Percentiles rank a stretch among this genome's conserved stretches.
Evolutionary conservation across 768 basidiomycete genomes (phyloP).

Genomic region (Naganishia vishniacii): DNA sequence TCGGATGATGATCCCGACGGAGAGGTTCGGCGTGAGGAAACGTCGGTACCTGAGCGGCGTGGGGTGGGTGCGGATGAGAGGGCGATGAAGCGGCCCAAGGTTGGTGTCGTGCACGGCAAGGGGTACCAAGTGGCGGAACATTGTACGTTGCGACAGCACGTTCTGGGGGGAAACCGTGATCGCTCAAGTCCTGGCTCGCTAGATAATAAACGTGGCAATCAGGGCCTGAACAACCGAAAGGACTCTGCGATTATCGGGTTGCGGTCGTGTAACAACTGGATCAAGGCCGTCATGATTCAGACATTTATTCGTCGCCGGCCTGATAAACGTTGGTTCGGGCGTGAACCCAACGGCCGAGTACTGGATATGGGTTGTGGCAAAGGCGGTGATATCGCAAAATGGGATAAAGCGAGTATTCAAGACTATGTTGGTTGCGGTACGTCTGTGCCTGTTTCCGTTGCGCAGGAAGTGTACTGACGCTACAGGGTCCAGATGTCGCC

Average conservation of each 20-base stretch:
- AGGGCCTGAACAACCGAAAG: constrained; percentile 73
- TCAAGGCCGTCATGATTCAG: constrained; percentile 92
- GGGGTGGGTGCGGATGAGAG: neutral
- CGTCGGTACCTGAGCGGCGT: too few species aligned
- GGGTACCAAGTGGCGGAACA: constrained; percentile 19
- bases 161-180: neutral
- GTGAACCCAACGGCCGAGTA: constrained; percentile 60
- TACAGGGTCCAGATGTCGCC: constrained; percentile 66
- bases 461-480: neutral
- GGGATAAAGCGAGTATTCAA: constrained; percentile 75
- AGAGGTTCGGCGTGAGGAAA: too few species aligned
- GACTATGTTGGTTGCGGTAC: constrained; percentile 77
- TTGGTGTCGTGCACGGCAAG: neutral
- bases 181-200: too few species aligned
- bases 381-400: constrained; percentile 93
- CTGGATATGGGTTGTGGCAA: constrained; percentile 99
- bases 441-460: constrained; percentile 33
- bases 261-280: constrained; percentile 99
- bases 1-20: too few species aligned
- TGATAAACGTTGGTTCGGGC: constrained; percentile 47
- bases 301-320: constrained; percentile 75
- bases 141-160: constrained; percentile 3
- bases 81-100: neutral
- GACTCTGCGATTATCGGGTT: constrained; percentile 93
- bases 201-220: constrained; percentile 93